These are phyloP conservation scores for Lantana camara DNA, from an alignment of 257 asterid species.

Conservation along the genomic window DNA sequence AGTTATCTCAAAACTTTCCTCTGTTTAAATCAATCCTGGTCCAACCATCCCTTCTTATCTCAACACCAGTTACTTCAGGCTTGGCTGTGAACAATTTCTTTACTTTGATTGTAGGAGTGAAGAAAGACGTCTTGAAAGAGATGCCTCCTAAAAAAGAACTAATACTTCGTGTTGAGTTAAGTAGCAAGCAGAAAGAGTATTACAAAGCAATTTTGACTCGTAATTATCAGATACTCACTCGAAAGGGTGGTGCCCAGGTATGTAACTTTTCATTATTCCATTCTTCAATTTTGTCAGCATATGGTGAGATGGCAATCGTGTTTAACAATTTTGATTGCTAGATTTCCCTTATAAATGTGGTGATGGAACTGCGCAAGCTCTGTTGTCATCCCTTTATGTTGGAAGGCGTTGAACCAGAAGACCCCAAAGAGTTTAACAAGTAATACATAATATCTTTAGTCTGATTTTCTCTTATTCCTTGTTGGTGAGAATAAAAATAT, in stretches of 20 bases:
- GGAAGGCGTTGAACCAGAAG: conserved; percentile 99
- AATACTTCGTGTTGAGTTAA: conserved; percentile 91
- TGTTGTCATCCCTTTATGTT: conserved; percentile 97
- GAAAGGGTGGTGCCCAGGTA: conserved; percentile 97
- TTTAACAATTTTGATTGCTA: conserved; percentile 39
- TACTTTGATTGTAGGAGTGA: conserved; percentile 67
- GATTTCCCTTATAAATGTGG: conserved; percentile 97
- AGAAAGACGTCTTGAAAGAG: conserved; percentile 96
- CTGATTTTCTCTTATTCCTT: conserved; percentile 24
- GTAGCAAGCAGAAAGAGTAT: conserved; percentile 93
- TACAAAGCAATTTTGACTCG: conserved; percentile 97
- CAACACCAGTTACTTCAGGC: conserved; percentile 13
- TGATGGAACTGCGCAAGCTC: conserved; percentile 99
- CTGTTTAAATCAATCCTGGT: not conserved
- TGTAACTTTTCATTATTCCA: conserved; percentile 23
- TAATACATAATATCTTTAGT: conserved; percentile 34
- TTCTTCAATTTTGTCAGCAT: conserved; percentile 20
- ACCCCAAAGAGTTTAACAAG: conserved; percentile 77
- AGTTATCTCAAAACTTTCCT: not conserved
- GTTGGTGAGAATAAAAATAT: conserved; percentile 22
- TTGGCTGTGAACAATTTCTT: conserved; percentile 14
- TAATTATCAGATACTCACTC: conserved; percentile 86
- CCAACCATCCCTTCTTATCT: not conserved
- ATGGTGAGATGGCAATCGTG: conserved; percentile 13
- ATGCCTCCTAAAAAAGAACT: conserved; percentile 96